Conservation (phyloP, 441 rosid genomes). For the Gossypium davidsonii region DNA sequence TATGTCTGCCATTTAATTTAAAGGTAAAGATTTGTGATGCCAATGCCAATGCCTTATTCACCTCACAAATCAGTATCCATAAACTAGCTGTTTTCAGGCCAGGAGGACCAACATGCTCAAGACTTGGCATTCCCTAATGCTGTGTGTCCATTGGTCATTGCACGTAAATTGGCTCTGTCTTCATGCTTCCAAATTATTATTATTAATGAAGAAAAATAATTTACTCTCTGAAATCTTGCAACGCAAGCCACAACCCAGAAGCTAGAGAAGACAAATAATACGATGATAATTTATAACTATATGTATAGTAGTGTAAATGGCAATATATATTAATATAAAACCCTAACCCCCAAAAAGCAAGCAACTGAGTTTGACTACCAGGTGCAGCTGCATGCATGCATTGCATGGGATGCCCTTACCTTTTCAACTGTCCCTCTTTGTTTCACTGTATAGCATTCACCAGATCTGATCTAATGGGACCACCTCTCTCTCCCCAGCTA, state of each 20-base stretch:
- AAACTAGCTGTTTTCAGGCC: too few relatives aligned
- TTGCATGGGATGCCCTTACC: neutral
- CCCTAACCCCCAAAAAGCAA: neutral
- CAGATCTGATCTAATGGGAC: neutral
- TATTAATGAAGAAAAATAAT: too few relatives aligned
- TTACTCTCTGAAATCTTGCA: neutral
- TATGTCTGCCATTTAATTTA: neutral
- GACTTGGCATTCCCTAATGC: too few relatives aligned
- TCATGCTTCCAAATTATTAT: too few relatives aligned
- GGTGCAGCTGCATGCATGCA: neutral
- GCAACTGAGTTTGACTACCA: neutral
- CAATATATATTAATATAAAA: neutral
- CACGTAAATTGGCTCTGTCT: too few relatives aligned
- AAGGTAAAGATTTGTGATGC: neutral
- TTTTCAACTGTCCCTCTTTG: slow-evolving; percentile 6
- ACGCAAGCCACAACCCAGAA: too few relatives aligned
- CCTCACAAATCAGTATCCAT: too few relatives aligned
- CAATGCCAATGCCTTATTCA: too few relatives aligned
- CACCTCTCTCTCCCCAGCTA: neutral
- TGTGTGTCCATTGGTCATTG: too few relatives aligned
- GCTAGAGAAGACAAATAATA: too few relatives aligned
- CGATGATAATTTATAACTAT: too few relatives aligned
- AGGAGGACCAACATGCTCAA: too few relatives aligned
- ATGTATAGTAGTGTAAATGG: neutral
- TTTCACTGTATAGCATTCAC: neutral